Base-by-base conservation (phyloP, 495 filamentous ascomycete species). In the Hypoxylon trugodes region DNA sequence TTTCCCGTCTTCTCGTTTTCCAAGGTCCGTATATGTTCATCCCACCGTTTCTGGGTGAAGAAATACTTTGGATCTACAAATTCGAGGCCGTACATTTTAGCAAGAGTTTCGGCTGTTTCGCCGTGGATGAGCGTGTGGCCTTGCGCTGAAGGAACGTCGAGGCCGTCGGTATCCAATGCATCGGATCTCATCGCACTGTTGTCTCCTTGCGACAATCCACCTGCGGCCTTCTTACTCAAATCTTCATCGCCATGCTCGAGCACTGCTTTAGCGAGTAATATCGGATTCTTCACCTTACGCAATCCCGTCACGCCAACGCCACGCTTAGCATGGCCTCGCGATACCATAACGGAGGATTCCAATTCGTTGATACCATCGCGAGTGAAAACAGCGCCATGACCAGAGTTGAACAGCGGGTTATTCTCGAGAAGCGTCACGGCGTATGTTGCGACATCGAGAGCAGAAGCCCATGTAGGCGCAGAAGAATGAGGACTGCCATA, bases 321-420 rank as follows among this genome's bases (percentile, higher is more conserved):
- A 19, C 91, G 82, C 76, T 96, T 97, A 22, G 85, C 84, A 33
- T 77, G 74, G 1, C 87, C 88, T n/a, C 79, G 77, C 3, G 88
- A 87, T 0, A 95, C 90, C 93, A 97, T 97, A 21, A 97, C 82
- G n/a, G 86, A 90, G 24, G 93, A 89, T 74, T 97, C 93, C 64
- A 96, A 86, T 74, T 96, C 92, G 74, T 91, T 93, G 52, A 84
- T 85, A 6, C 92, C 93, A 45, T 87, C 87, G 33, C 85, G 81
- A 2, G 91, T 96, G 73, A 96, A 96, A 12, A 96, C 92, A 45
- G 91, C 90, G 61, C 93, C 93, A 59, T 87, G 87, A 35, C 88
- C 93, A 56, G 86, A 85, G 77, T 97, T 97, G 82, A 93, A 96
- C 8, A 96, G 86, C 4, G 86, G 83, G 69, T 92, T 84, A 67